phyloP scores from a whole-genome alignment of 352 stramenopile genomes.

The Phytophthora kernoviae region DNA sequence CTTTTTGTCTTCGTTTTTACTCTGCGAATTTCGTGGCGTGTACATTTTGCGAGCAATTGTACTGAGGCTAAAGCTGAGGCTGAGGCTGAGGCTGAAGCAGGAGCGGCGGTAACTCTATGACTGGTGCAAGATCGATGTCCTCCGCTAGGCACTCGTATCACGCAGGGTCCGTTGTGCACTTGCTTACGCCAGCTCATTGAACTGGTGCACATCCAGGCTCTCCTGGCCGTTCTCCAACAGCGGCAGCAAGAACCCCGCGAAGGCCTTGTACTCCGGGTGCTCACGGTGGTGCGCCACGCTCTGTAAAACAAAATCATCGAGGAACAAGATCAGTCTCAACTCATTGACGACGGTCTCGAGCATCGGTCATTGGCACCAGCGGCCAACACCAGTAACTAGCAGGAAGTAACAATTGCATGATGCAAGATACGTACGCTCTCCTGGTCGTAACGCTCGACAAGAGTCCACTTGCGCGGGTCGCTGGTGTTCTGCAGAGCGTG shows the following conservation, averaged over 20 bases:
- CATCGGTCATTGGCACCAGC: background rate
- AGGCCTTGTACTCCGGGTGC: slow-evolving; percentile 16
- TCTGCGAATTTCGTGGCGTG: no score
- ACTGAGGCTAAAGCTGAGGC: no score
- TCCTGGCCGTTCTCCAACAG: slow-evolving; percentile 23
- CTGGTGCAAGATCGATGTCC: no score
- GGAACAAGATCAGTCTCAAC: background rate
- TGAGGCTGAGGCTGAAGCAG: no score
- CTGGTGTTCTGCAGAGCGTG: slow-evolving; percentile 18
- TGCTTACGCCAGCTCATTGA: slow-evolving; percentile 18
- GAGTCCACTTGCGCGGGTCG: slow-evolving; percentile 28
- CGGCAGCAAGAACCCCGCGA: slow-evolving; percentile 9
- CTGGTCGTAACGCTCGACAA: slow-evolving; percentile 26
- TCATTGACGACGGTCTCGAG: background rate
- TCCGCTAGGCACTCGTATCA: no score
- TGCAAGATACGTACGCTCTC: slow-evolving; percentile 23
- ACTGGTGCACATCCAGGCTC: slow-evolving; percentile 21
- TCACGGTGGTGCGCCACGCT: slow-evolving; percentile 22
- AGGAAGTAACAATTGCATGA: background rate
- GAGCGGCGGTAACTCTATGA: no score
- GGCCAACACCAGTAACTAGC: background rate
- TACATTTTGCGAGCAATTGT: no score
- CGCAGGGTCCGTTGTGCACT: background rate
- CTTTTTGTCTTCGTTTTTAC: no score
- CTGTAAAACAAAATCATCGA: slow-evolving; percentile 7